A percentile compares a stretch with the other conserved stretches of the same genome.
Evolutionary conservation across 208 protist genomes (phyloP).

Genomic region (Polymyxa betae): DNA sequence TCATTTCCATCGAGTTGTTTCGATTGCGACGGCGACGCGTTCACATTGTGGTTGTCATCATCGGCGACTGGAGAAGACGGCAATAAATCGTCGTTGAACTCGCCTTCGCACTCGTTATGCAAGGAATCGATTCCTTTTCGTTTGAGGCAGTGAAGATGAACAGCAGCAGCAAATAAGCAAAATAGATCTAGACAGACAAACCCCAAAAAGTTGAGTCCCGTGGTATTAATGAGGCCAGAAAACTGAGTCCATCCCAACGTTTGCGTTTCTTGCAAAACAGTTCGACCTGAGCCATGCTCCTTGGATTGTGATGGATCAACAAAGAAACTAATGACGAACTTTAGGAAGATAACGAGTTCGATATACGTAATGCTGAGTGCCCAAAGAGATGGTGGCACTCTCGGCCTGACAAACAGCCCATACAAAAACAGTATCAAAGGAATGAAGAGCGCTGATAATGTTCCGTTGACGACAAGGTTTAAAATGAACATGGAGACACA

Average conservation of each 20-base stretch:
- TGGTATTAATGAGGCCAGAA: not conserved
- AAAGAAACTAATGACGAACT: not conserved
- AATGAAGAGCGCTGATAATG: not conserved
- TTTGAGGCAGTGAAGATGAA: not conserved
- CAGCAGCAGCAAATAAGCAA: not conserved
- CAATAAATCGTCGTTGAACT: not conserved
- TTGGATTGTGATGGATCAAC: not conserved
- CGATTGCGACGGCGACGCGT: not conserved
- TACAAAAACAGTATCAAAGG: not conserved
- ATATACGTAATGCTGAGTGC: not conserved
- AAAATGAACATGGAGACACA: not conserved
- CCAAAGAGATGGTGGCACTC: not conserved
- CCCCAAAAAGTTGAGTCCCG: not conserved
- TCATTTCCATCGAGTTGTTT: conserved; percentile 6
- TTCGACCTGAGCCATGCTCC: not conserved
- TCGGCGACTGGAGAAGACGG: not conserved
- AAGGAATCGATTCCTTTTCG: conserved; percentile 10
- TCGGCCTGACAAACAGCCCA: not conserved
- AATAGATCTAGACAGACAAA: conserved; percentile 11
- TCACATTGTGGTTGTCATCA: not conserved
- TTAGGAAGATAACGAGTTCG: conserved; percentile 12
- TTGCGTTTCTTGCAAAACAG: not conserved
- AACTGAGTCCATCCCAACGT: not conserved
- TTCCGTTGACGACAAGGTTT: conserved; percentile 4
- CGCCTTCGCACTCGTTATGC: not conserved